Evolutionary conservation across 345 rosid species (phyloP), one percentile per base, ranked within the genome.

Genomic region (Camelina laxa): DNA sequence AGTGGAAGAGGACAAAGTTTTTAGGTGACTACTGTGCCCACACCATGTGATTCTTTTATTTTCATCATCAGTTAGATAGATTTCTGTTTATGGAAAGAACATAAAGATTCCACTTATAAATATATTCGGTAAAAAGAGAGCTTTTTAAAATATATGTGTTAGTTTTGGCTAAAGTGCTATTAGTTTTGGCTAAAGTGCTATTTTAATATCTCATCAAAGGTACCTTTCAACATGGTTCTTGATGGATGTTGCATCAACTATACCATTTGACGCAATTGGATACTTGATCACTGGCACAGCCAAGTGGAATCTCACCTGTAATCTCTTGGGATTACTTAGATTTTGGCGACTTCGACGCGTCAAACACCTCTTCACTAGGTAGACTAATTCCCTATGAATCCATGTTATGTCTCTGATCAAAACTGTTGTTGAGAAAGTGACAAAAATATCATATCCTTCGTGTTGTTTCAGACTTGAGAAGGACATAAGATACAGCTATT

Each of bases 181-280:
- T 65, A 47, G 59, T 76, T 54, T 14, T 55, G 1, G 16, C 67
- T 65, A 55, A 65, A 27, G 30, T 66, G 50, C 19, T 65, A 78
- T 66, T 65, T 64, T 72, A 11, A 31, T 59, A 5, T 65, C 5
- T 66, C 45, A 60, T 66, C 51, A 51, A 61, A 79, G 98, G 84
- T 94, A 94, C 82, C 77, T 94, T 10, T 88, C 96, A 3, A 82
- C 97, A 3, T 91, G 97, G 96, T 90, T 94, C 77, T 51, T 91
- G 79, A 90, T 94, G 97, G 98, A 94, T 66, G 91, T 91, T 79
- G 97, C 93, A 65, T 94, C 98, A 17, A 94, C 97, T 5, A 68
- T 91, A 51, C 98, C 98, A 20, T 94, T 84, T 71, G 95, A 85
- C 49, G 70, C 80, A 65, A n/a, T 91, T 7, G 91, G 83, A 27